phyloP scores from a whole-genome alignment of 352 stramenopile genomes.

The Globisporangium nagaii region DNA sequence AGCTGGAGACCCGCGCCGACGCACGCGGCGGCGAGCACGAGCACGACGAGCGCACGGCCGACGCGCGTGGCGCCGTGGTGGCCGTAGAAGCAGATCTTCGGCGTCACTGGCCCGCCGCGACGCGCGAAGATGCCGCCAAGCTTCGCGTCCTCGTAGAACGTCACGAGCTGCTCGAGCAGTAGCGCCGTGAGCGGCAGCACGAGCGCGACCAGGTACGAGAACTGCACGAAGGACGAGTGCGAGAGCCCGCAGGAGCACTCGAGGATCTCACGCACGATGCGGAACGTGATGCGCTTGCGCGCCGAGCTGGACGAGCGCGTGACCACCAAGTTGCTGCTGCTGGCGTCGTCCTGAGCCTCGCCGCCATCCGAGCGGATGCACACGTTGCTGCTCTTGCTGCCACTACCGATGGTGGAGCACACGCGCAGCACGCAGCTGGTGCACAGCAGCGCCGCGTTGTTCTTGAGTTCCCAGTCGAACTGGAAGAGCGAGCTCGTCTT shows the following conservation, averaged over 20 bases:
- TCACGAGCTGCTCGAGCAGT: slow-evolving; percentile 47
- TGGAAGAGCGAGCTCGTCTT: slow-evolving; percentile 16
- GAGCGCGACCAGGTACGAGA: slow-evolving; percentile 34
- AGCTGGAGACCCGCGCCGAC: slow-evolving; percentile 31
- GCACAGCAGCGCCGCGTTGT: slow-evolving; percentile 34
- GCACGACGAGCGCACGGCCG: slow-evolving; percentile 28
- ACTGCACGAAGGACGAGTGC: slow-evolving; percentile 30
- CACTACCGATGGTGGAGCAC: slow-evolving; percentile 16
- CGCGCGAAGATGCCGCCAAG: slow-evolving; percentile 36
- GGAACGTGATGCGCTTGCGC: slow-evolving; percentile 27
- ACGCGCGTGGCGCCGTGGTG: slow-evolving; percentile 23
- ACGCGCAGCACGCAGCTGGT: slow-evolving; percentile 40
- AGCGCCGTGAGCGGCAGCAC: slow-evolving; percentile 31
- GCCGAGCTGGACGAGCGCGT: neutral
- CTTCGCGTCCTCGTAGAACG: slow-evolving; percentile 56
- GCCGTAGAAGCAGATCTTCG: slow-evolving; percentile 26
- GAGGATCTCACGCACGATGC: slow-evolving; percentile 44
- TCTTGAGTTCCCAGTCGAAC: slow-evolving; percentile 39
- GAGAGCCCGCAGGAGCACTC: slow-evolving; percentile 42
- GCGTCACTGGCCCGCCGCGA: slow-evolving; percentile 21
- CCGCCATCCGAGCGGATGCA: slow-evolving; percentile 49
- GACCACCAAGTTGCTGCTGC: neutral
- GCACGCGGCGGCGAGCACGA: slow-evolving; percentile 24
- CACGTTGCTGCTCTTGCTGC: slow-evolving; percentile 16
- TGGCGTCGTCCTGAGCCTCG: slow-evolving; percentile 2